These are phyloP conservation scores for Apiospora koreana DNA, from an alignment of 2,329 filamentous ascomycete genomes.

Conservation along the genomic window DNA sequence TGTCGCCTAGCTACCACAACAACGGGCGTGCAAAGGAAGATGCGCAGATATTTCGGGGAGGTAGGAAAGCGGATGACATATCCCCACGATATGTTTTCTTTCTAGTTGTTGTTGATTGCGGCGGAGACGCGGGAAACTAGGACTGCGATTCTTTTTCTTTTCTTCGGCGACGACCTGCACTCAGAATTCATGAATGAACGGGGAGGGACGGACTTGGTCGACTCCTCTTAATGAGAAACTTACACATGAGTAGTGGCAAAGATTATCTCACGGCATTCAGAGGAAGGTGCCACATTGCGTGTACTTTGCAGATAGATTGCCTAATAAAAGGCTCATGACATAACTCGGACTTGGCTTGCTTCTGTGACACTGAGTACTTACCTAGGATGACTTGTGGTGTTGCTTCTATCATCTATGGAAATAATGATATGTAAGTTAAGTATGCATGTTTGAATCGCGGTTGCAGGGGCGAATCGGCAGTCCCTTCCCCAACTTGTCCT, in stretches of 20 bases:
- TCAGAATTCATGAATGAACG: conserved; percentile 13
- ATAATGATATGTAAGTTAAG: no score
- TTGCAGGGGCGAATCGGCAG: background rate
- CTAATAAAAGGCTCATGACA: conserved; percentile 5
- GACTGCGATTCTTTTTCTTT: background rate
- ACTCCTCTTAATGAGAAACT: background rate
- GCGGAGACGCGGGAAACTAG: background rate
- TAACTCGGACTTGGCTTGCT: background rate
- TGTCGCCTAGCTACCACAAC: background rate
- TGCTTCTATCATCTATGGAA: no score
- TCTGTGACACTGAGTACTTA: background rate
- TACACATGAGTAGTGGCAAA: background rate
- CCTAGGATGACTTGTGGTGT: no score
- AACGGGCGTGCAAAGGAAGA: background rate
- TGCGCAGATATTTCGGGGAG: background rate
- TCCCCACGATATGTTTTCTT: conserved; percentile 1
- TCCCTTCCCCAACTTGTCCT: background rate
- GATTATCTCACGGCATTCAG: background rate
- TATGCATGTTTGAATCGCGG: background rate
- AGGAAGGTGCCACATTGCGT: conserved; percentile 2
- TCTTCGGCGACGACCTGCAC: background rate
- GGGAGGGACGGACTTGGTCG: conserved; percentile 13
- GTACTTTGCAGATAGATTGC: conserved; percentile 10
- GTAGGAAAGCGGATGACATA: background rate
- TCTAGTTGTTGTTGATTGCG: conserved; percentile 1